Conservation (phyloP, 805 yeast species). For the Wickerhamomyces strasburgensis region DNA sequence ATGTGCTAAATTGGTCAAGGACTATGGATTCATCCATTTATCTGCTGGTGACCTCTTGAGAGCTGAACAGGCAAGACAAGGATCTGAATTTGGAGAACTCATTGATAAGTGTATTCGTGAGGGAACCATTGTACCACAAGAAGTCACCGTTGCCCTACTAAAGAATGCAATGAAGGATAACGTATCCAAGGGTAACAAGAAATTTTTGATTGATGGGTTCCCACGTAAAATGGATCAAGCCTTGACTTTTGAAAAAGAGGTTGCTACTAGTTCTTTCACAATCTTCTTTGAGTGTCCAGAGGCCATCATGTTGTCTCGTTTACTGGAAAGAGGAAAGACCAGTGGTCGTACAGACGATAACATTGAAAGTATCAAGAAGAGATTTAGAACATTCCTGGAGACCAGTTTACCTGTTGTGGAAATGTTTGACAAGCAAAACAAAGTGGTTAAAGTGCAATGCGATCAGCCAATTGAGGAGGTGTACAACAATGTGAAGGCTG, state of each 20-base stretch:
- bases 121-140: constrained; percentile 91
- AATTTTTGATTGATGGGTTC: constrained; percentile 89
- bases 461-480: constrained; percentile 78
- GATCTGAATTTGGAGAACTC: constrained; percentile 79
- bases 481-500: constrained; percentile 59
- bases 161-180: constrained; percentile 69
- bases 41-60: constrained; percentile 96
- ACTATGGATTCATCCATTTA: constrained; percentile 78
- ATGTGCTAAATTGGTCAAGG: constrained; percentile 76
- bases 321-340: constrained; percentile 88
- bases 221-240: constrained; percentile 99
- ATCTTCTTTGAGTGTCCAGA: constrained; percentile 82
- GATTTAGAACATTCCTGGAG: constrained; percentile 80
- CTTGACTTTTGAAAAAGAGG: constrained; percentile 75
- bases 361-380: constrained; percentile 81
- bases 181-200: constrained; percentile 41
- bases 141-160: constrained; percentile 77
- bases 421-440: constrained; percentile 64
- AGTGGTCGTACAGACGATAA: constrained; percentile 94
- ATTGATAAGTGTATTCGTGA: constrained; percentile 81
- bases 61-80: constrained; percentile 82
- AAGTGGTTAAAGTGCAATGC: constrained; percentile 76
- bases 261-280: constrained; percentile 66
- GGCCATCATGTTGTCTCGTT: constrained; percentile 74
- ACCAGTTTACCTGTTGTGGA: constrained; percentile 94